Evolutionary conservation across 257 asterid genomes (phyloP).

Genomic region (Ilex asprella): DNA sequence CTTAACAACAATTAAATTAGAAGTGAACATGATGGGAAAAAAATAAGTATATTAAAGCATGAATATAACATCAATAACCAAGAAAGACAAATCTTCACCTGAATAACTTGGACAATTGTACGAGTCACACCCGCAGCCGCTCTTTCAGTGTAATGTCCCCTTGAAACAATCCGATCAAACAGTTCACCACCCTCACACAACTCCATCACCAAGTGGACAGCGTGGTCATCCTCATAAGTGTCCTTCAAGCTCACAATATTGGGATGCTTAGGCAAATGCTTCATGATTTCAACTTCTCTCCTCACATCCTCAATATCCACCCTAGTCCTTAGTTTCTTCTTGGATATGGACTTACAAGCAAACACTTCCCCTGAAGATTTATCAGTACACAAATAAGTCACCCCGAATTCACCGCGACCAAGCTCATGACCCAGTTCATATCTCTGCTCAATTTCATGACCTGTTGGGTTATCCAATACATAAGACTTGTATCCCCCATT

Average conservation of each 20-base stretch:
- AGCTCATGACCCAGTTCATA: slow-evolving; percentile 51
- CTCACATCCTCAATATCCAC: slow-evolving; percentile 60
- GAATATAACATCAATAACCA: not conserved
- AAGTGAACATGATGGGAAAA: slow-evolving; percentile 9
- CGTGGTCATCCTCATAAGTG: slow-evolving; percentile 49
- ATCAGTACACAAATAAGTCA: slow-evolving; percentile 53
- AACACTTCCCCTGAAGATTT: slow-evolving; percentile 28
- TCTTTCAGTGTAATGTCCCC: slow-evolving; percentile 57
- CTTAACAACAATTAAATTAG: too few species aligned
- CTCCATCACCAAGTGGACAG: slow-evolving; percentile 61
- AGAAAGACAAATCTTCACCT: slow-evolving; percentile 25
- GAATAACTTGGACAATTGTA: slow-evolving; percentile 55
- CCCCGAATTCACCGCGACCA: slow-evolving; percentile 54
- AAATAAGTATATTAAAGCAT: not conserved
- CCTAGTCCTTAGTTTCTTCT: slow-evolving; percentile 52
- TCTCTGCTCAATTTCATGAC: slow-evolving; percentile 27
- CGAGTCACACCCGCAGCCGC: slow-evolving; percentile 52
- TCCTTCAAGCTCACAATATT: slow-evolving; percentile 55
- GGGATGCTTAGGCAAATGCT: slow-evolving; percentile 46
- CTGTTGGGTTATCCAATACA: slow-evolving; percentile 34
- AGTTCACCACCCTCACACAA: slow-evolving; percentile 62
- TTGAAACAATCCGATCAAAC: slow-evolving; percentile 54
- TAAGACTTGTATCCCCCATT: slow-evolving; percentile 28
- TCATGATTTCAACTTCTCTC: slow-evolving; percentile 60
- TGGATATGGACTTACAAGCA: slow-evolving; percentile 57